Evolutionary conservation across 164 flowering plant genomes (phyloP), one percentile per base, ranked within the genome.

Genomic region (Piper longum): DNA sequence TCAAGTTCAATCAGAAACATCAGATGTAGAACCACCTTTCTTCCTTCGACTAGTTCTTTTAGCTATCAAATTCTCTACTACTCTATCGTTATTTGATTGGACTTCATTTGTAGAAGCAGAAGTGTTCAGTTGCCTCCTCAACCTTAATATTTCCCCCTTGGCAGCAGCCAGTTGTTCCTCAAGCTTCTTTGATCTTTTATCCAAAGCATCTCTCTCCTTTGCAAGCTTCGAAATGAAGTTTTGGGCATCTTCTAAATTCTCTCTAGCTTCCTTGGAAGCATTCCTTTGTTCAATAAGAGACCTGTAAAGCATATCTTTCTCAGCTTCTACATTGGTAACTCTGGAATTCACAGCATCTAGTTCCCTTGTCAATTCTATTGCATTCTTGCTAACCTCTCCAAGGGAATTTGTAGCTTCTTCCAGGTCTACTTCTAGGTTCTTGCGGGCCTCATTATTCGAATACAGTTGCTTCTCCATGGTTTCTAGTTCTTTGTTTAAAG

Each of bases 191-290:
- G 71, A 82, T 75, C 70, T 83, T 74, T 78, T 86, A 39, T 79
- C 87, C 60, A 85, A 71, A 67, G 44, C 79, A 69, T 89, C 90
- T 67, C 83, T 81, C 69, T 92, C 98, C 62, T 79, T 71, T 4
- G 93, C 90, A 59, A 92, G 87, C 60, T 75, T 86, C 84, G 80
- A 69, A 12, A 86, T 75, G 16, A 88, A 67, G 66, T 73, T 75
- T 69, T 88, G 96, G 0, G 87, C 93, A 69, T 89, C 96, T 79
- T 92, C 96, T 70, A 89, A 70, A 73, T 92, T 86, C 64, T 83
- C 93, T 42, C 60, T 66, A 5, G 86, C 83, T 66, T 79, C 91
- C 73, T 73, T 73, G 7, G 87, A 62, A 4, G 71, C 61, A 18
- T 67, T 72, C 73, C 79, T 87, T 63, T 89, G 88, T 64, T 83